Conservation (phyloP, 805 yeast genomes). For the Barnettozyma populi region DNA sequence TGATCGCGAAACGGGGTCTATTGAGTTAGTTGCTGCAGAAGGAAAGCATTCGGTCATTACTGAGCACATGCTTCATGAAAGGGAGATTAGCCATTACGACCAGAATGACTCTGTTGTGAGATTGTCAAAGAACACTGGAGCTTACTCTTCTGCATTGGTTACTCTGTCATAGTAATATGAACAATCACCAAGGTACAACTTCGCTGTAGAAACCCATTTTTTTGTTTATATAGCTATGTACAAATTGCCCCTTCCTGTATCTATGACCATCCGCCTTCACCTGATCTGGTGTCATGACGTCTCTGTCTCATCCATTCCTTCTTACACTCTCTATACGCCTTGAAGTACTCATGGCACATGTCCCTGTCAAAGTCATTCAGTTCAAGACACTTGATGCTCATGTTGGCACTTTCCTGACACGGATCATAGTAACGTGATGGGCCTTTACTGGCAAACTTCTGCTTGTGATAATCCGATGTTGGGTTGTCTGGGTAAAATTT, state of each 20-base stretch:
- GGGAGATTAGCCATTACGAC: conserved; percentile 8
- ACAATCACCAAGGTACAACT: background rate
- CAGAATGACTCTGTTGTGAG: conserved; percentile 2
- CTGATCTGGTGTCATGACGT: conserved; percentile 27
- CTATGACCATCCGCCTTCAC: conserved; percentile 23
- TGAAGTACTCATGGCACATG: conserved; percentile 75
- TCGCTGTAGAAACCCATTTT: background rate
- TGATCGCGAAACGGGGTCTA: conserved; percentile 14
- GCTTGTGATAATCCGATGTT: conserved; percentile 60
- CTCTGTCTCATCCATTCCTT: conserved; percentile 57
- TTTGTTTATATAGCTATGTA: conserved; percentile 1
- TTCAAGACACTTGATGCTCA: conserved; percentile 82
- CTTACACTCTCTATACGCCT: conserved; percentile 90
- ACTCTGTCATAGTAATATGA: background rate
- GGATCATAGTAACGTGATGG: conserved; percentile 90
- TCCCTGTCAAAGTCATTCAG: conserved; percentile 66
- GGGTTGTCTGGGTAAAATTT: conserved; percentile 89
- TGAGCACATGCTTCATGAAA: conserved; percentile 7
- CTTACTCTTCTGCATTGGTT: conserved; percentile 7
- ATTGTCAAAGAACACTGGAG: conserved; percentile 1
- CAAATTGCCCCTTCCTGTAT: background rate
- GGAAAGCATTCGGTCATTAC: background rate
- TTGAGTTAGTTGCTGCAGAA: conserved; percentile 15
- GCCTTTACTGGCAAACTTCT: conserved; percentile 64
- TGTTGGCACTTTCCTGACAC: conserved; percentile 81